Evolutionary conservation across 441 rosid genomes (phyloP), one percentile per base, ranked within the genome.

Genomic region (Melastoma candidum): DNA sequence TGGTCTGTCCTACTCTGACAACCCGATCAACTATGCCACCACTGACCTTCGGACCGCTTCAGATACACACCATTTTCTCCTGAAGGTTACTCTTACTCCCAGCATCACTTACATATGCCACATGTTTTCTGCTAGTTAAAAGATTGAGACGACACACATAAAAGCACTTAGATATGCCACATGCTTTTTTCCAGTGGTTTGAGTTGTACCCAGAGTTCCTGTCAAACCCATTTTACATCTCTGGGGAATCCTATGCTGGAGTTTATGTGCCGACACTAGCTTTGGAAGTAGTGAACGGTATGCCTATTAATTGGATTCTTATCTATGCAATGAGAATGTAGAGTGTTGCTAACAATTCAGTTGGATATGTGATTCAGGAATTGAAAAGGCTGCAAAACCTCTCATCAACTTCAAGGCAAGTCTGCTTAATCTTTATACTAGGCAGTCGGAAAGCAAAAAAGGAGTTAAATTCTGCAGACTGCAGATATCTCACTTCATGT

Each of bases 221-320:
- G 1, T 48, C 66, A 26, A 62, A 62, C 44, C 55, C 66, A 27
- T 62, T 62, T 49, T 54, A 62, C 53, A 39, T 62, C 29, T 48
- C 66, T 0, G 46, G 66, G 27, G 66, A 62, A 44, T 62, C 66
- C 11, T 62, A 62, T 48, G 66, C 60, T 9, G 66, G 66, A 54
- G 66, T 17, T 17, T 17, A 62, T 49, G 66, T 54, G 43, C 66
- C 66, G n/a, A 48, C 49, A 22, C 60, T 62, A 13, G 60, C 66
- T 48, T 52, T 44, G 4, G 46, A 49, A 54, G 55, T 62, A 17
- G 60, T 32, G 24, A 48, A 48, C 26, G 60, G 66, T 62, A 48
- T 11, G 4, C n/a, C 48, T 17, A 36, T 25, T 4, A 32, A 6
- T 8, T 3, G 41, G 41, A 32, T 32, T 14, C 43, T 27, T 17